Percentiles rank a stretch among this genome's conserved stretches.
Evolutionary conservation across 345 rosid genomes (phyloP).

Genomic region (Lumnitzera racemosa): DNA sequence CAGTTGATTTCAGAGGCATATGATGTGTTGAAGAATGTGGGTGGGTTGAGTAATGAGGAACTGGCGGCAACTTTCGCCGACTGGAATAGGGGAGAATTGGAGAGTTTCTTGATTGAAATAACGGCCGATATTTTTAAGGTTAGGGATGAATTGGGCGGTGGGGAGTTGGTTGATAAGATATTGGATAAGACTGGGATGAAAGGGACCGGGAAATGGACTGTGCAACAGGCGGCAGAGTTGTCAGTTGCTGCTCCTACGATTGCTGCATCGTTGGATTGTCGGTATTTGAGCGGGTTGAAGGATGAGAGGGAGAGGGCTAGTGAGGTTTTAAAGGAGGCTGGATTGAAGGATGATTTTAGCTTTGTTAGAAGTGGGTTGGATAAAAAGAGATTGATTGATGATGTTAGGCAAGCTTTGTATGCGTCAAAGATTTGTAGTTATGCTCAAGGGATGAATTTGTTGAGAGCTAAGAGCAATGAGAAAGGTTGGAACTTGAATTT

Average conservation of each 20-base stretch:
- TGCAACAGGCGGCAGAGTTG: slow-evolving; percentile 95
- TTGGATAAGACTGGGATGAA: slow-evolving; percentile 97
- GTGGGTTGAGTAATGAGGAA: slow-evolving; percentile 61
- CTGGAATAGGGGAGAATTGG: slow-evolving; percentile 85
- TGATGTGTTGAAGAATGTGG: slow-evolving; percentile 87
- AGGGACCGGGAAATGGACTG: slow-evolving; percentile 98
- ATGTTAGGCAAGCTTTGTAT: slow-evolving; percentile 86
- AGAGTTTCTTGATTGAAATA: slow-evolving; percentile 87
- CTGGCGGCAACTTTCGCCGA: slow-evolving; percentile 63
- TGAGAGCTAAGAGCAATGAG: slow-evolving; percentile 84
- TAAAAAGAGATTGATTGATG: slow-evolving; percentile 85
- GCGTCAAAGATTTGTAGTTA: slow-evolving; percentile 95
- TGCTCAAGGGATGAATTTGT: slow-evolving; percentile 92
- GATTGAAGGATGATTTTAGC: slow-evolving; percentile 66
- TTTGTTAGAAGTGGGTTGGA: slow-evolving; percentile 37
- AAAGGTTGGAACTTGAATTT: slow-evolving; percentile 81
- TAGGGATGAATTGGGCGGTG: slow-evolving; percentile 60
- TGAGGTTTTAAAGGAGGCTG: slow-evolving; percentile 57
- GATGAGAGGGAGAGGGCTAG: slow-evolving; percentile 79
- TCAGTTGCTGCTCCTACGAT: slow-evolving; percentile 98
- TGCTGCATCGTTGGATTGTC: slow-evolving; percentile 86
- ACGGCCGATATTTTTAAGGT: slow-evolving; percentile 81
- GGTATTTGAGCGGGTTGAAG: slow-evolving; percentile 89
- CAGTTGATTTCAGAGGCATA: slow-evolving; percentile 91
- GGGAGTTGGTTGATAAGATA: slow-evolving; percentile 86